Evolutionary conservation across 2,329 filamentous ascomycete species (phyloP).

Genomic region (Dothiorella sarmentorum): DNA sequence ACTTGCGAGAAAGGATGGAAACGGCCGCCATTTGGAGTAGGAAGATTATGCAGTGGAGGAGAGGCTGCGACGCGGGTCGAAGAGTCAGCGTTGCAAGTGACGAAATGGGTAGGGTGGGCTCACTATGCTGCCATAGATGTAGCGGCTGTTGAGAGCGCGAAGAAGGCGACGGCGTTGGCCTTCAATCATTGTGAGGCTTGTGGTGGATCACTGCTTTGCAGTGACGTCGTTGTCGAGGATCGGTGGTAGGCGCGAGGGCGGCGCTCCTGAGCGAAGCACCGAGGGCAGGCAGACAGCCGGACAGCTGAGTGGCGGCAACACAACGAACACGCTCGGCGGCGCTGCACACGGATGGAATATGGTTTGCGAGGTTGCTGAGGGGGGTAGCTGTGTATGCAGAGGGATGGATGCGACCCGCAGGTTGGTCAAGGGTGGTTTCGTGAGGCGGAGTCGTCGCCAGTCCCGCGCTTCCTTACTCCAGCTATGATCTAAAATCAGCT

Average conservation of each 20-base stretch:
- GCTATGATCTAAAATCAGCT: conserved; percentile 14
- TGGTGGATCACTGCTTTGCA: conserved; percentile 17
- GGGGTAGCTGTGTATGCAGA: not conserved
- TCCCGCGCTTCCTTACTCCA: conserved; percentile 8
- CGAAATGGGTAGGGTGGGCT: conserved; percentile 37
- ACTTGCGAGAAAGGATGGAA: conserved; percentile 76
- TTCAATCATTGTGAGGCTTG: conserved; percentile 33
- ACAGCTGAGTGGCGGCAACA: not conserved
- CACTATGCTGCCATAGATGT: conserved; percentile 71
- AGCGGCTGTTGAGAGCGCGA: conserved; percentile 66
- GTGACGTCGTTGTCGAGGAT: conserved; percentile 18
- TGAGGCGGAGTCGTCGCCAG: conserved; percentile 19
- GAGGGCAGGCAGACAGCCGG: not conserved
- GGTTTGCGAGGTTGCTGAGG: not conserved
- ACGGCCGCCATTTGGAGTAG: conserved; percentile 85
- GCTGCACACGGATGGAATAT: not conserved
- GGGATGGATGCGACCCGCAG: not conserved
- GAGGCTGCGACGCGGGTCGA: conserved; percentile 60
- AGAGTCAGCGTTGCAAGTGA: conserved; percentile 16
- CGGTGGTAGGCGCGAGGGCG: conserved; percentile 14
- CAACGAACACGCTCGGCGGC: not conserved
- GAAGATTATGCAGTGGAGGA: conserved; percentile 81
- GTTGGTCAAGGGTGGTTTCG: not conserved
- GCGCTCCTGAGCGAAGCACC: conserved; percentile 18
- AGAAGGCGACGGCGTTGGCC: conserved; percentile 56